Evolutionary conservation across 2,329 filamentous ascomycete genomes (phyloP).

Genomic region (Arthrobotrys iridis): DNA sequence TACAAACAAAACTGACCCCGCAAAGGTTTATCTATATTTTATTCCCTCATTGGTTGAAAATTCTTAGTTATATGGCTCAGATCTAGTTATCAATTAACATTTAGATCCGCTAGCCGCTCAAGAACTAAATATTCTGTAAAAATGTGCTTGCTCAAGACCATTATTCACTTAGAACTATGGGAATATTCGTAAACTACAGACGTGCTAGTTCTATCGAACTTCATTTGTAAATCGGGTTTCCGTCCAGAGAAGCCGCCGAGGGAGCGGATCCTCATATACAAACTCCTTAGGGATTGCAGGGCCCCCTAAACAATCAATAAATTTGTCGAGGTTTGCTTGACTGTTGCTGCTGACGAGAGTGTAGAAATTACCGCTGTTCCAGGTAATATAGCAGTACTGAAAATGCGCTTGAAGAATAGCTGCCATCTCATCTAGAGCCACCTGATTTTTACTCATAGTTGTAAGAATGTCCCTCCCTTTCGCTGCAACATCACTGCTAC

Average conservation of each 20-base stretch:
- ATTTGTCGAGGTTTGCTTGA: background rate
- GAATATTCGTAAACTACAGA: too few species aligned
- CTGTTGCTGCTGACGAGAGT: conserved; percentile 8
- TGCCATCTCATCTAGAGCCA: background rate
- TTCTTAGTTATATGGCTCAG: too few species aligned
- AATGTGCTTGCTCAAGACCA: too few species aligned
- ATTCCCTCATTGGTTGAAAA: too few species aligned
- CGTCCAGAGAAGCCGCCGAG: background rate
- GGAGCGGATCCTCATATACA: background rate
- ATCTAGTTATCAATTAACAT: too few species aligned
- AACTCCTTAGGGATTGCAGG: background rate
- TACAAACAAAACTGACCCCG: too few species aligned
- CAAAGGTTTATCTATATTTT: too few species aligned
- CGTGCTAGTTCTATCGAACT: too few species aligned
- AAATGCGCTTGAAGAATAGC: background rate
- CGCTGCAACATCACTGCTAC: background rate
- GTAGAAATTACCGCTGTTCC: conserved; percentile 18
- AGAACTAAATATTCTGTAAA: too few species aligned
- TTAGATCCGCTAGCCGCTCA: too few species aligned
- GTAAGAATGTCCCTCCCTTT: background rate
- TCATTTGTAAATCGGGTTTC: too few species aligned
- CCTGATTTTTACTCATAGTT: background rate
- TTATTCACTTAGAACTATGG: too few species aligned
- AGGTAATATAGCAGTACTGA: conserved; percentile 1
- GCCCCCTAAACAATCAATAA: background rate